Evolutionary conservation across 495 filamentous ascomycete genomes (phyloP).

Genomic region (Penicillium ochrochloron): DNA sequence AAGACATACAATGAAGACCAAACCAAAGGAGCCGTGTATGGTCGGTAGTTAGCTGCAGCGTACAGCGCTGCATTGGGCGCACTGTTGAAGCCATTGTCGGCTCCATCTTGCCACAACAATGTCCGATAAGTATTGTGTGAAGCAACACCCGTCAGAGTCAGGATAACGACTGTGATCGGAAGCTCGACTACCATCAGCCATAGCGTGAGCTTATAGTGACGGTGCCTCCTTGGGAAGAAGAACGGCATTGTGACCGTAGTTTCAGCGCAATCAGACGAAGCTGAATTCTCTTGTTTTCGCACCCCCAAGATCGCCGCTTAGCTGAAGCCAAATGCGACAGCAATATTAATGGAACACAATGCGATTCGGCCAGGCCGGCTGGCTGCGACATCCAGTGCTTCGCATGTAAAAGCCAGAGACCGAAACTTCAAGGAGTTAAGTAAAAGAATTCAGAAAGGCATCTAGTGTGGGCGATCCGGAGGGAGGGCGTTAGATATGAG

Average conservation of each 20-base stretch:
- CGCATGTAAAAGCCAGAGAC: slow-evolving; percentile 32
- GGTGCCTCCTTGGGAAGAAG: slow-evolving; percentile 63
- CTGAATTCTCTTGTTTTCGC: slow-evolving; percentile 7
- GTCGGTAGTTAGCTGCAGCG: slow-evolving; percentile 73
- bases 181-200: slow-evolving; percentile 73
- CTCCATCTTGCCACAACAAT: slow-evolving; percentile 80
- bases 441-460: slow-evolving; percentile 18
- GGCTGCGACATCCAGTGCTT: slow-evolving; percentile 42
- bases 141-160: slow-evolving; percentile 83
- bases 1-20: slow-evolving; percentile 79
- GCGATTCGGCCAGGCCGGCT: slow-evolving; percentile 47
- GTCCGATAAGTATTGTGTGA: slow-evolving; percentile 79
- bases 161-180: slow-evolving; percentile 65
- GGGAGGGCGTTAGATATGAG: slow-evolving; percentile 38
- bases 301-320: slow-evolving; percentile 11
- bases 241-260: slow-evolving; percentile 35
- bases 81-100: slow-evolving; percentile 81
- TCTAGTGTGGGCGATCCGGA: slow-evolving; percentile 29
- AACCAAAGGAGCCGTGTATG: slow-evolving; percentile 70
- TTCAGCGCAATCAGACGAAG: neutral
- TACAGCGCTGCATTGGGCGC: slow-evolving; percentile 73
- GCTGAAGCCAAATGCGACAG: slow-evolving; percentile 9
- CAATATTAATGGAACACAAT: slow-evolving; percentile 12
- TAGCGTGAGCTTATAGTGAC: slow-evolving; percentile 63
- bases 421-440: slow-evolving; percentile 8